These are phyloP conservation scores for Helichrysum umbraculigerum DNA, from an alignment of 129 eudicot species.

Conservation along the genomic window DNA sequence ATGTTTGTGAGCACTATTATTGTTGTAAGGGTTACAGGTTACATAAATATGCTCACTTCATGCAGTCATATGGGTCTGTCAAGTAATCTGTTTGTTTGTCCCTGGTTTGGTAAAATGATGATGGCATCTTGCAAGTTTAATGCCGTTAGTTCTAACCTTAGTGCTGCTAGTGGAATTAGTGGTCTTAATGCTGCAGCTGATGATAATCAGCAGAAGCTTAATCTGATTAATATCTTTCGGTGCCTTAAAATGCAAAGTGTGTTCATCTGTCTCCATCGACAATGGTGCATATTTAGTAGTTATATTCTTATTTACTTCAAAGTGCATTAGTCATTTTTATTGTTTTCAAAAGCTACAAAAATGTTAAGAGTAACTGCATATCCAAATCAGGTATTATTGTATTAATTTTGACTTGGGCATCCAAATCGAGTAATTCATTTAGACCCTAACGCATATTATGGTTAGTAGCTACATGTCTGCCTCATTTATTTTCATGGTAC, in stretches of 20 bases:
- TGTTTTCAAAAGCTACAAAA: neutral
- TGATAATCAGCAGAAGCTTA: conserved; percentile 25
- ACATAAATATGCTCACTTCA: no score
- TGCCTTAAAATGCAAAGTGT: conserved; percentile 16
- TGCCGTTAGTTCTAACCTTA: no score
- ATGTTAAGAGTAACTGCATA: neutral
- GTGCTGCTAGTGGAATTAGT: no score
- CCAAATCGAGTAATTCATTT: neutral
- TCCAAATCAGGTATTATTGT: neutral
- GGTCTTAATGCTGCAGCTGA: no score
- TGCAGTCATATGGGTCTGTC: no score
- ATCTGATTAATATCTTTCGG: conserved; percentile 19
- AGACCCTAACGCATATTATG: neutral
- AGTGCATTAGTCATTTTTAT: neutral
- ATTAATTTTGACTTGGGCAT: neutral
- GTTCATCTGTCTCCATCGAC: conserved; percentile 30
- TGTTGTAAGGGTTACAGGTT: no score
- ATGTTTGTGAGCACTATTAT: no score
- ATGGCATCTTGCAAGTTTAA: no score
- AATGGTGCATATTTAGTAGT: neutral
- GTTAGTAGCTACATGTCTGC: neutral
- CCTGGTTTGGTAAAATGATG: no score
- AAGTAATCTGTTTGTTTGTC: no score
- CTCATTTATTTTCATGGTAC: neutral
- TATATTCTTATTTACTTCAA: neutral